Percentiles rank a stretch among this genome's conserved stretches.
phyloP scores from a whole-genome alignment of 495 filamentous ascomycete species.

The Saxophila tyrrhenica region DNA sequence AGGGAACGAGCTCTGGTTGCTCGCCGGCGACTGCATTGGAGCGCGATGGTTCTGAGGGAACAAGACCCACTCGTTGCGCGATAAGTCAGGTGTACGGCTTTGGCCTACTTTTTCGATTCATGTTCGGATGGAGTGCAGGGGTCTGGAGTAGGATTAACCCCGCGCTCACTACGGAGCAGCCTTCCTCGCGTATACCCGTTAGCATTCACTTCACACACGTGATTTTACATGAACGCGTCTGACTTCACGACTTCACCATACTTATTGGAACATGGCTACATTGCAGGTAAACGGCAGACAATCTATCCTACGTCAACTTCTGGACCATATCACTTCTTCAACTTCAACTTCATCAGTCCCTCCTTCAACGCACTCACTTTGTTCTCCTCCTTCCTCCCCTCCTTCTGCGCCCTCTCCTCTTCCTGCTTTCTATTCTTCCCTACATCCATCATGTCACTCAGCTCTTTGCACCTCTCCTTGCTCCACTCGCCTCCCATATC shows the following conservation, averaged over 20 bases:
- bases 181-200: too few species aligned
- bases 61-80: too few species aligned
- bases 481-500: not conserved
- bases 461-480: not conserved
- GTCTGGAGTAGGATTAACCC: too few species aligned
- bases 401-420: not conserved
- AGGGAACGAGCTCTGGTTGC: slow-evolving; percentile 1
- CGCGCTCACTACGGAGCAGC: too few species aligned
- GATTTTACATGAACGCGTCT: too few species aligned
- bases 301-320: not conserved
- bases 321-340: not conserved
- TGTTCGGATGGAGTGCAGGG: too few species aligned
- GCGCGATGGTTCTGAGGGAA: too few species aligned
- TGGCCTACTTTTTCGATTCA: too few species aligned
- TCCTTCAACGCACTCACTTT: not conserved
- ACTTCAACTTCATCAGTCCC: not conserved
- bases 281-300: not conserved
- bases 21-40: not conserved
- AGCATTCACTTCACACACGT: too few species aligned
- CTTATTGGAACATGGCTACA: too few species aligned
- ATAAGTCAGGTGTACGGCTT: too few species aligned
- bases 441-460: not conserved
- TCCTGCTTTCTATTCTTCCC: not conserved
- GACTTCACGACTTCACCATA: too few species aligned
- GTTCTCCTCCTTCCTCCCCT: not conserved